phyloP scores from a whole-genome alignment of 1,139 yeast species.

The Pichia sorboxylosa region DNA sequence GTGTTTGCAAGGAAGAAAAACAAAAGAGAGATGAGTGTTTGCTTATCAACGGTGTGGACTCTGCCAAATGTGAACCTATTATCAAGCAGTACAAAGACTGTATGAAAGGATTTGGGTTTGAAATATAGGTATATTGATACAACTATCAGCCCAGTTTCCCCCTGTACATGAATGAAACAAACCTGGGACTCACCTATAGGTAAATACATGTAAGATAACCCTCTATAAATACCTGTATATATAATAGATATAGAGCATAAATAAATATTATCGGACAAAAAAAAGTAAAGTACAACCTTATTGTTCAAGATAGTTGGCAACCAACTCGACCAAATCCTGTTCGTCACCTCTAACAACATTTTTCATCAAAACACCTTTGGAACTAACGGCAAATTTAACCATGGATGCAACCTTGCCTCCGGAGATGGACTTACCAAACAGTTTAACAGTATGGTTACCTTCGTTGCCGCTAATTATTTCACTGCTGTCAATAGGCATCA shows the following conservation, averaged over 20 bases:
- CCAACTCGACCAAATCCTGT: constrained; percentile 34
- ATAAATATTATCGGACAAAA: not conserved
- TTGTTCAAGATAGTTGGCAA: constrained; percentile 31
- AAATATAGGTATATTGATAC: constrained; percentile 25
- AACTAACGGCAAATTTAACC: constrained; percentile 62
- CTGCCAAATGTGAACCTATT: constrained; percentile 67
- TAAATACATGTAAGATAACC: too few species aligned
- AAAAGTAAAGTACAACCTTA: not conserved
- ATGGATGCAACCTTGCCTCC: constrained; percentile 61
- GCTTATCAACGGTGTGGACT: constrained; percentile 69
- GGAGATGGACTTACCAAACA: constrained; percentile 70
- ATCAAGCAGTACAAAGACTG: constrained; percentile 67
- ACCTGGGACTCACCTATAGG: too few species aligned
- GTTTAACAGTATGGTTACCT: constrained; percentile 55
- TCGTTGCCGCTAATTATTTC: constrained; percentile 46
- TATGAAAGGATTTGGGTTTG: constrained; percentile 88
- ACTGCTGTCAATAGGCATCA: constrained; percentile 73
- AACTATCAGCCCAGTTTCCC: too few species aligned
- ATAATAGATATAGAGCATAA: too few species aligned
- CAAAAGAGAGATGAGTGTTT: constrained; percentile 78
- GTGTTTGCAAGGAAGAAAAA: constrained; percentile 87
- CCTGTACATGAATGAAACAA: not conserved
- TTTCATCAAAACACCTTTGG: constrained; percentile 70
- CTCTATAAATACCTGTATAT: too few species aligned
- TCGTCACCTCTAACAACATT: constrained; percentile 59